phyloP scores from a whole-genome alignment of 2,329 filamentous ascomycete genomes.

The Helotiales sp. region DNA sequence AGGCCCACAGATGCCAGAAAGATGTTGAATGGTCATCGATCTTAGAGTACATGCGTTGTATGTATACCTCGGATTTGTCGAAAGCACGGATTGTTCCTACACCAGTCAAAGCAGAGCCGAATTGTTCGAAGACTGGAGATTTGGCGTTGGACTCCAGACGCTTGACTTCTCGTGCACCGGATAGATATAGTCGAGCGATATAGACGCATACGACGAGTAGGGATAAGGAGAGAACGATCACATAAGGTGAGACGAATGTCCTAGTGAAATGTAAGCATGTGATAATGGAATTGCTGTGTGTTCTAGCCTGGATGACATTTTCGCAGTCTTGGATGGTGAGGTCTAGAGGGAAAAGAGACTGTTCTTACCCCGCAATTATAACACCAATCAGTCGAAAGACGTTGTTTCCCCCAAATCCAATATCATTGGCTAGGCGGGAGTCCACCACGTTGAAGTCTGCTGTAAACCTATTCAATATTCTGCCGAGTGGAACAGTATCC shows the following conservation, averaged over 20 bases:
- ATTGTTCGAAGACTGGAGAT: constrained; percentile 79
- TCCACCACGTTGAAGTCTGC: constrained; percentile 76
- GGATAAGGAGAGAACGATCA: constrained; percentile 60
- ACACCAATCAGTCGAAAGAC: constrained; percentile 64
- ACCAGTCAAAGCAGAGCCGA: constrained; percentile 70
- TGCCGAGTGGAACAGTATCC: constrained; percentile 75
- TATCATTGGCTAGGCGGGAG: constrained; percentile 61
- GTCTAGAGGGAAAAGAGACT: constrained; percentile 34
- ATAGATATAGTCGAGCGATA: constrained; percentile 62
- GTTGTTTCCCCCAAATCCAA: constrained; percentile 61
- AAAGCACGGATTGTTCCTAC: constrained; percentile 77
- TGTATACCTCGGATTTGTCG: constrained; percentile 65
- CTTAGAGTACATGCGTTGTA: constrained; percentile 66
- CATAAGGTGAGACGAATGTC: constrained; percentile 65
- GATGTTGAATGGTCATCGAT: constrained; percentile 69
- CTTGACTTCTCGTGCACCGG: constrained; percentile 74
- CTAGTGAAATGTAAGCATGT: constrained; percentile 45
- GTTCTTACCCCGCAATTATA: constrained; percentile 55
- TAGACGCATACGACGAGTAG: constrained; percentile 59
- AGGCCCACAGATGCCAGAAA: constrained; percentile 68
- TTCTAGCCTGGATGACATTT: too few relatives aligned
- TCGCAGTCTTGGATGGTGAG: too few relatives aligned
- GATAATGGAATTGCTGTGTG: too few relatives aligned
- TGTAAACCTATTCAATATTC: constrained; percentile 77
- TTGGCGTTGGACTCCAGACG: constrained; percentile 75